phyloP scores from a whole-genome alignment of 192 early-diverging fungal species.

The Chytriomyces confervae region DNA sequence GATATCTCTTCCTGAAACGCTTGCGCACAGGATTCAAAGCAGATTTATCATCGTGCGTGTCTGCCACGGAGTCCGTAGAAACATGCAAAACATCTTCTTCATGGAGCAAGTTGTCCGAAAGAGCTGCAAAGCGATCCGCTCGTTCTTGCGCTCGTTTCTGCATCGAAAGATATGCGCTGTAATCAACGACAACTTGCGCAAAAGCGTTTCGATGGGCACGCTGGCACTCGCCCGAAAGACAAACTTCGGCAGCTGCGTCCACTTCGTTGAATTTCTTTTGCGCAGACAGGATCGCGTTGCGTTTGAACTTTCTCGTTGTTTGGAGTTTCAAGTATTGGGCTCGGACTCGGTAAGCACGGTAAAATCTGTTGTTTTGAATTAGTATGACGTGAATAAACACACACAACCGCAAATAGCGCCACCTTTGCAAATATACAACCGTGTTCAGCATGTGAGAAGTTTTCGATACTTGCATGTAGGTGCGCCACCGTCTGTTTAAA shows the following conservation, averaged over 20 bases:
- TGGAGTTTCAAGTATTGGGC: not conserved
- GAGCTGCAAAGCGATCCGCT: not conserved
- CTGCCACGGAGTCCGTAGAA: too few species aligned
- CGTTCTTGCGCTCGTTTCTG: conserved; percentile 1
- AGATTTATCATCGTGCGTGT: too few species aligned
- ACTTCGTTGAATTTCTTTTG: not conserved
- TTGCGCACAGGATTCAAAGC: too few species aligned
- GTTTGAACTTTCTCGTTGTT: not conserved
- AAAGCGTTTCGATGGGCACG: not conserved
- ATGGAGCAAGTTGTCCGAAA: too few species aligned
- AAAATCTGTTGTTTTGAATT: not conserved
- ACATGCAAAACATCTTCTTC: too few species aligned
- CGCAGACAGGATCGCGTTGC: not conserved
- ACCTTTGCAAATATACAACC: not conserved
- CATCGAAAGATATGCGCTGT: not conserved
- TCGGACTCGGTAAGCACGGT: not conserved
- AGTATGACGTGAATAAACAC: too few species aligned
- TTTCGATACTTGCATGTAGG: not conserved
- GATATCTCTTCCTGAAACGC: too few species aligned
- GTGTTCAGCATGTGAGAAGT: not conserved
- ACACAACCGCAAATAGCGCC: not conserved
- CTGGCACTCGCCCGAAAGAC: not conserved
- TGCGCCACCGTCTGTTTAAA: not conserved
- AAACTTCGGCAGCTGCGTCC: not conserved
- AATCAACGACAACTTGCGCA: not conserved